Evolutionary conservation across 164 flowering plant species (phyloP), one percentile per base, ranked within the genome.

Genomic region (Vitis labrusca): DNA sequence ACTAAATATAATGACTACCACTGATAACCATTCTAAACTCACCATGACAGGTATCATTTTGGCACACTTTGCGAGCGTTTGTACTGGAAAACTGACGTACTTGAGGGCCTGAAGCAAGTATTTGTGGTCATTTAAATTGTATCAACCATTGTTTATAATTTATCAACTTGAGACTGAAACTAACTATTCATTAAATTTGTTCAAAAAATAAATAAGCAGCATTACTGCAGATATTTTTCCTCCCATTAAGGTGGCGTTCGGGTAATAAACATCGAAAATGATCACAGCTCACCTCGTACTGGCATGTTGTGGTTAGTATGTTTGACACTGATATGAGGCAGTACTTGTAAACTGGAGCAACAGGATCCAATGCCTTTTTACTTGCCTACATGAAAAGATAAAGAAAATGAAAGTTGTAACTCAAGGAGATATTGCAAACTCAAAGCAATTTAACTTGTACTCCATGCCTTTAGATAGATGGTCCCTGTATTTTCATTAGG

Each of bases 41-140:
- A 96, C 99, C 97, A 96, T 96, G 27, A 93, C 97, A 71, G 99
- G 99, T 72, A 95, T 95, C 99, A 95, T 95, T 83, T 95, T 95
- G 59, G 98, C 97, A 83, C 98, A 95, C 79, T 95, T 95, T 19
- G 98, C 98, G 69, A 95, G 91, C 9, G 99, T 95, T 79, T 95
- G 99, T 79, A 96, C 94, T 32, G 99, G 98, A 79, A 96, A 96
- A 70, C 99, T 96, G 65, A 96, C 99, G 81, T 96, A 95, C 74
- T 95, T 95, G 66, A 95, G 95, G 58, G 98, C 99, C 99, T 95
- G 91, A 44, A 84, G 61, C 47, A 80, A 77, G 44, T 17, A 70
- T 11, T 27, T 69, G 56, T 14, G 14, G 64, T 59, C 61, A 69
- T 48, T 69, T 37, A 13, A 51, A 19, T 59, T 67, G 23, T 11